A percentile compares a stretch with the other conserved stretches of the same genome.
Evolutionary conservation across 345 rosid species (phyloP).

Genomic region (Pelargonium nanum): DNA sequence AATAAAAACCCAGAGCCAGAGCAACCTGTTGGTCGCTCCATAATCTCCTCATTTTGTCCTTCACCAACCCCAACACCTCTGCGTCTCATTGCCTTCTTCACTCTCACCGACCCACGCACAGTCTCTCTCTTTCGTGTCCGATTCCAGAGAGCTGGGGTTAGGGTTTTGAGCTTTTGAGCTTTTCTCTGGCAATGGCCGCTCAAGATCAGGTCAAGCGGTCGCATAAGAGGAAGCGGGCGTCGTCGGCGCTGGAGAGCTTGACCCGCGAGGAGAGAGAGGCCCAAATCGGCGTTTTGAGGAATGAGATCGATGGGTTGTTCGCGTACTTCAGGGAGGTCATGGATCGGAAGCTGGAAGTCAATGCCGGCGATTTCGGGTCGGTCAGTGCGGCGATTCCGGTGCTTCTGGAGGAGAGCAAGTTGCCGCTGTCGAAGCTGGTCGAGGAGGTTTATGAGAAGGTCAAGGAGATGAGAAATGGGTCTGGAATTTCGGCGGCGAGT

Average conservation of each 20-base stretch:
- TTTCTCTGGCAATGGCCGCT: constrained; percentile 8
- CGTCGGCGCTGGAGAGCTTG: constrained; percentile 12
- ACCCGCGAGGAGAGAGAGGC: constrained; percentile 30
- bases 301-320: constrained; percentile 47
- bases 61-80: too few species aligned
- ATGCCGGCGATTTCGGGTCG: constrained; percentile 22
- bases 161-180: too few species aligned
- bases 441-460: constrained; percentile 32
- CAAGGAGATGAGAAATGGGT: constrained; percentile 23
- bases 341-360: constrained; percentile 19
- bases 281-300: constrained; percentile 28
- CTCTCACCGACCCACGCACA: too few species aligned
- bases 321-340: constrained; percentile 36
- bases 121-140: too few species aligned
- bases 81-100: too few species aligned
- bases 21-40: too few species aligned
- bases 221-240: constrained; percentile 52
- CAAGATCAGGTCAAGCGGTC: constrained; percentile 24
- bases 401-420: constrained; percentile 64
- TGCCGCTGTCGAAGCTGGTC: constrained; percentile 56
- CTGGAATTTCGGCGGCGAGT: constrained; percentile 18
- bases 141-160: too few species aligned
- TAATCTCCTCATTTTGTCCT: too few species aligned
- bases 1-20: too few species aligned
- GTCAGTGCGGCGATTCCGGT: constrained; percentile 41